Base-by-base conservation (phyloP, 805 yeast genomes). In the Wickerhamia fluorescens region DNA sequence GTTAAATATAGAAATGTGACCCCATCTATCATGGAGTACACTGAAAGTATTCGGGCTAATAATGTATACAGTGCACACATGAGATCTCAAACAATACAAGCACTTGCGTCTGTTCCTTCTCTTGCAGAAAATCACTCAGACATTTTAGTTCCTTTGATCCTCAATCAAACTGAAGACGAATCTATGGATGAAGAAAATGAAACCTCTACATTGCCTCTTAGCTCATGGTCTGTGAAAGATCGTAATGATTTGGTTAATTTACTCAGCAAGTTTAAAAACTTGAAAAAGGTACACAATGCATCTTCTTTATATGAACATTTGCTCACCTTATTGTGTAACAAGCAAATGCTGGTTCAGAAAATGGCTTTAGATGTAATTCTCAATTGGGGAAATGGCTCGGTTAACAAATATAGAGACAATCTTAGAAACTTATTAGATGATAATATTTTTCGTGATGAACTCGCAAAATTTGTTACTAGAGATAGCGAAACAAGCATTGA, bases 371-470 rank as follows among this genome's bases (percentile, higher is more conserved):
- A 73, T 25, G 78, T 81, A 23, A 45, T 92, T 4, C 53, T 86
- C 20, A 74, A 81, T 22, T 81, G 71, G 64, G 75, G 77, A 39
- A 63, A 69, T 27, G 66, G 71, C 2, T 62, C 61, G 3, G 55
- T 85, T 19, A 68, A 67, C 30, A 81, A 78, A 47, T 89, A 86
- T 47, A 65, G 68, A 33, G 95, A 81, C 36, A 78, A 79, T 41
- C 58, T 92, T 42, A 68, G 58, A 26, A 87, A 80, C 37, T 54
- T 92, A 34, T 59, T 89, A 11, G 96, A 89, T 50, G 94, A 86
- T 36, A 72, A 83, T 2, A 60, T 79, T 11, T 88, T 86, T 60
- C 73, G 86, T 34, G 98, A 92, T 54, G 96, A 88, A 53, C 59
- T 88, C 17, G 63, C 82, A 13, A 71, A 68, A 11, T 68, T 92